A percentile compares a stretch with the other conserved stretches of the same genome.
Conservation (phyloP, 2,329 filamentous ascomycete genomes). For the Fusarium sp. region DNA sequence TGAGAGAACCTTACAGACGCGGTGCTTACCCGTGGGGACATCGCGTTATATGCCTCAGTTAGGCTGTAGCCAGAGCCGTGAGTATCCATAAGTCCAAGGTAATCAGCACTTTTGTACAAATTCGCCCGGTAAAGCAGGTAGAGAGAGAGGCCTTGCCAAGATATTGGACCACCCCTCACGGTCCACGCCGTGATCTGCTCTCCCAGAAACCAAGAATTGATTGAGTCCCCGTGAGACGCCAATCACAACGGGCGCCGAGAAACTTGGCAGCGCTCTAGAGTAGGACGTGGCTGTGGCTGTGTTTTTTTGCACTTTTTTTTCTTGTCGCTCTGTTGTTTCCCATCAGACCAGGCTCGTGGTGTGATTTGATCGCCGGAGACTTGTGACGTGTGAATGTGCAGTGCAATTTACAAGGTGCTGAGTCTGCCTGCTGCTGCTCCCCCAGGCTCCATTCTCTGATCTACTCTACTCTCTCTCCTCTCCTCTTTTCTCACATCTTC, state of each 20-base stretch:
- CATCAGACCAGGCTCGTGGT: not conserved
- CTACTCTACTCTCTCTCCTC: not conserved
- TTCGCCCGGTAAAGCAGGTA: not conserved
- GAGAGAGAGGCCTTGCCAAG: not conserved
- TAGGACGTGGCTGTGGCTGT: conserved; percentile 16
- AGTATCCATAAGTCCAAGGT: not conserved
- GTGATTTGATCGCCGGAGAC: not conserved
- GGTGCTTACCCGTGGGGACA: not conserved
- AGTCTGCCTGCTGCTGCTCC: not conserved
- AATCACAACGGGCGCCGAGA: conserved; percentile 1
- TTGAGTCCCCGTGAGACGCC: not conserved
- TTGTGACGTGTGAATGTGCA: not conserved
- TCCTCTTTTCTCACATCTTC: not conserved
- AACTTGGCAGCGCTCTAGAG: not conserved
- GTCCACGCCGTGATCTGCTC: conserved; percentile 2
- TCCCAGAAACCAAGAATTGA: not conserved
- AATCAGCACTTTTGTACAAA: not conserved
- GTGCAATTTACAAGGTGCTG: not conserved
- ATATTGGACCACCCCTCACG: not conserved
- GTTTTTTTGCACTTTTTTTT: not conserved
- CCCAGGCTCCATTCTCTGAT: not conserved
- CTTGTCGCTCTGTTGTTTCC: not conserved
- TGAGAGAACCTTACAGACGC: not conserved
- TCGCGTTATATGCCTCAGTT: not conserved
- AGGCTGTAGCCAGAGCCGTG: not conserved